A percentile compares a stretch with the other conserved stretches of the same genome.
Conservation (phyloP, 2,329 filamentous ascomycete species). For the Cercospora sp. region DNA sequence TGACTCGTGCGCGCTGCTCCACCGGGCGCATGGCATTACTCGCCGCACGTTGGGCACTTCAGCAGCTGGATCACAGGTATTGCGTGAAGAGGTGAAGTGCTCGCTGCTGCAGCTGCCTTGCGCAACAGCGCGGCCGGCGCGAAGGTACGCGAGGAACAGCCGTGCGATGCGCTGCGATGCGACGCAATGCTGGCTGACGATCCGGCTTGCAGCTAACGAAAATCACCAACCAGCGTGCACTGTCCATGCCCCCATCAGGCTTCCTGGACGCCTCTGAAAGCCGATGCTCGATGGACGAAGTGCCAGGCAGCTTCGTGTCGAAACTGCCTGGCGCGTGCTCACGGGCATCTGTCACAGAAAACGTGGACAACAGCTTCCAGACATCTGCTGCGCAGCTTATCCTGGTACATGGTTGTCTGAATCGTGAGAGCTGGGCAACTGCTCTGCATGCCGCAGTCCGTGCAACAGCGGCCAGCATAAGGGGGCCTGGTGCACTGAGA, state of each 20-base stretch:
- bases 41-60: neutral
- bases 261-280: neutral
- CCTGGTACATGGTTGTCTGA: neutral
- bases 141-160: neutral
- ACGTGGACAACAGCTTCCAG: neutral
- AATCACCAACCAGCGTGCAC: slow-evolving; percentile 4
- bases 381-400: neutral
- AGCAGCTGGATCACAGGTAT: neutral
- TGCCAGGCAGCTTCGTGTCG: neutral
- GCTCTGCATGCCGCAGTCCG: neutral
- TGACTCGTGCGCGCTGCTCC: neutral
- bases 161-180: slow-evolving; percentile 10
- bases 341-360: neutral
- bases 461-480: neutral
- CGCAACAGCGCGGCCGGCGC: neutral
- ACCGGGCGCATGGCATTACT: neutral
- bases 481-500: neutral
- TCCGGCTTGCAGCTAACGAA: neutral
- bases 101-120: neutral
- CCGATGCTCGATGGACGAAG: neutral
- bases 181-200: slow-evolving; percentile 1
- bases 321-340: neutral
- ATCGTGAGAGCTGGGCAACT: neutral
- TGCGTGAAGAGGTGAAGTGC: neutral
- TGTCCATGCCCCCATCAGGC: neutral